Base-by-base conservation (phyloP, 805 yeast species). In the Komagataella ulmi region DNA sequence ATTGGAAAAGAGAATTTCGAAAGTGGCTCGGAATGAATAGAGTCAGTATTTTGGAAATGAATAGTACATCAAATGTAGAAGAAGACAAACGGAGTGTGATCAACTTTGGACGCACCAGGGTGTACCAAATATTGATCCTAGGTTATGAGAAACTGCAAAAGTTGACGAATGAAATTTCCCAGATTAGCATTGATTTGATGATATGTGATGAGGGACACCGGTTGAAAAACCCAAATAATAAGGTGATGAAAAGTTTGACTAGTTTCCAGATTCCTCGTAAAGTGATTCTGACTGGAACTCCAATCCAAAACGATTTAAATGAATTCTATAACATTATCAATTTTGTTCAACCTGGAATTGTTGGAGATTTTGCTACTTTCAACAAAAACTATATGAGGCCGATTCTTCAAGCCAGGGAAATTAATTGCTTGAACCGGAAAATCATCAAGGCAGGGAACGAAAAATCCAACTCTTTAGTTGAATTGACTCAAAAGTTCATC, bases 161-260 rank as follows among this genome's bases (percentile, higher is more conserved):
- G 14, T 71, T 81, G 58, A 65, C 74, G 19, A 69, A 71, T 6
- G 83, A 84, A 53, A 59, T 85, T 6, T 58, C 69, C 1, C 64
- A 65, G 17, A 30, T 48, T 12, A 53, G 61, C 3, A 68, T 79
- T 55, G 98, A 89, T 62, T 57, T 93, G 17, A 67, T 93, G 17
- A 77, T 93, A 1, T 93, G 97, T 64, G 99, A 93, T 65, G 99
- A 93, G 62, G 99, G 98, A 2, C 99, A 93, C 64, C 72, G 96
- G 49, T 72, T 93, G 57, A 93, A 91, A 59, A 86, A 80, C 57
- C 72, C 79, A 4, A 69, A 80, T 7, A 88, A 86, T 53, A 89
- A 88, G 63, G 80, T 85, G 0, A 68, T 88, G 50, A 80, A 79
- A 53, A 79, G 81, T 0, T 68, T 91, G 50, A 77, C 76, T 45